Percentiles rank a stretch among this genome's conserved stretches.
These are phyloP conservation scores for Geotrichum histeridarum DNA, from an alignment of 1,139 yeast genomes.

Conservation along the genomic window DNA sequence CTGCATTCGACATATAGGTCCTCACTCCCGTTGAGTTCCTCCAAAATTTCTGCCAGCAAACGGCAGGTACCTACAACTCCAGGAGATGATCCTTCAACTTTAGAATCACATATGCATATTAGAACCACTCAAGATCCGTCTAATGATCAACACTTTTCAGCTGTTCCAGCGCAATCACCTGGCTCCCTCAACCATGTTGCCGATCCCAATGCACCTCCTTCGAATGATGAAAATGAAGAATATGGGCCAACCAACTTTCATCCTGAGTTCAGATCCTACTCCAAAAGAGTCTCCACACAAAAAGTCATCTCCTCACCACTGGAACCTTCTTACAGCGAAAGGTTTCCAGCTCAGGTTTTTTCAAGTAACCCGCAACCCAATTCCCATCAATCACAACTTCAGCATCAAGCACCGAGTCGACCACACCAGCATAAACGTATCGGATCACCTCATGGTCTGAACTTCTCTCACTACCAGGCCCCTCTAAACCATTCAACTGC, in stretches of 20 bases:
- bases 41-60: neutral
- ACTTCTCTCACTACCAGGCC: neutral
- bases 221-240: no score
- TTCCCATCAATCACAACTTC: neutral
- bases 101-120: no score
- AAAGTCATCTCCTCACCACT: neutral
- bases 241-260: neutral
- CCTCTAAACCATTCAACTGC: neutral
- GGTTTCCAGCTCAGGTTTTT: neutral
- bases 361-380: neutral
- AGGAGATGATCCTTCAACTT: no score
- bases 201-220: no score
- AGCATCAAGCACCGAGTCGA: neutral
- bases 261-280: neutral
- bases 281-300: neutral
- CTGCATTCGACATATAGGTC: conserved; percentile 1
- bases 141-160: no score
- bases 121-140: no score
- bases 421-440: neutral
- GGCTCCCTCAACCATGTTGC: no score
- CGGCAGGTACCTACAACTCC: neutral
- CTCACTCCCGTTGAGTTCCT: neutral
- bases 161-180: no score
- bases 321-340: neutral
- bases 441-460: neutral